Base-by-base conservation (phyloP, 2,329 filamentous ascomycete genomes). In the Alternaria sp. region DNA sequence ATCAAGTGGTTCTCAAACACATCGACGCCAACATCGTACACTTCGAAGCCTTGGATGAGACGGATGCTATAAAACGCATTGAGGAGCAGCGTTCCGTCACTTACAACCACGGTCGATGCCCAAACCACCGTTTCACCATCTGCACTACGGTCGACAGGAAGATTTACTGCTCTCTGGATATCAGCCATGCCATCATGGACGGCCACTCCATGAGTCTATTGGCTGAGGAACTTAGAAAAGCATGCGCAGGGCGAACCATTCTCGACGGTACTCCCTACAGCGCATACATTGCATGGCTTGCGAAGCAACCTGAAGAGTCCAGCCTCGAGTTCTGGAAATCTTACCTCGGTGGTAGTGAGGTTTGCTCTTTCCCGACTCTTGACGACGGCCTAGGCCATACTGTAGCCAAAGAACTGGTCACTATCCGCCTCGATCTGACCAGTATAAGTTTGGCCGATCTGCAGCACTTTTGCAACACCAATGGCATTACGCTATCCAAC, bases 401-500 rank as follows among this genome's bases (percentile, higher is more conserved):
- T 2, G 58, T 59, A 11, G 65, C 73, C 12, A 75, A 71, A 55
- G 55, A 70, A 28, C 60, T 78, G 7, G 60, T 66, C 8, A 74
- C 75, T 1, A 73, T 78, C 18, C 69, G 73, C 7, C 60, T 78
- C 49, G 71, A 77, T 47, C 70, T 77, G 46, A 71, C 69, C 2
- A 73, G 63, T 23, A 65, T 77, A 37, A 70, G 69, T 33, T 64
- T 77, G 18, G 58, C 68, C 14, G 74, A 77, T 53, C 54, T 78
- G 11, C 74, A 77, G 61, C 49, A 65, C 9, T 75, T 79, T 63
- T 86, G 84, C 64, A 81, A 83, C 43, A 68, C 73, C 7, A 73
- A 80, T 51, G 81, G 81, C 5, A 75, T 86, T 18, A 87, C 85
- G 0, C 59, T 86, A 2, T 81, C 85, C 3, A 86, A 85, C 61